A percentile compares a stretch with the other conserved stretches of the same genome.
Conservation (phyloP, 2,329 filamentous ascomycete species). For the Paecilomyces niveus region DNA sequence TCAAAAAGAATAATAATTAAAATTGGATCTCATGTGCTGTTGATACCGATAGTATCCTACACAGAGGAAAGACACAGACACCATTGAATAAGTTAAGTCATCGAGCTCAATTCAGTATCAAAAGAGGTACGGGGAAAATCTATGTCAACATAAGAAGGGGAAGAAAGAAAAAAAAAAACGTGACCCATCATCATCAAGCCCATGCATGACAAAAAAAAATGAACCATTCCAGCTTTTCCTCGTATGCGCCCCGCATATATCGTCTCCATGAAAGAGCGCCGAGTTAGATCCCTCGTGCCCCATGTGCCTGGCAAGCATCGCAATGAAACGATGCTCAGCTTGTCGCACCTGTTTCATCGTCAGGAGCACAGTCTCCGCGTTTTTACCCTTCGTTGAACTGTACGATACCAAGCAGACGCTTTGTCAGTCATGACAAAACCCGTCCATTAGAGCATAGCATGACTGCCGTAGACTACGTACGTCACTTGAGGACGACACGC, state of each 20-base stretch:
- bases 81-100: not conserved
- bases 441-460: not conserved
- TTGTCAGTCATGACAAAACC: not conserved
- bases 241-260: not conserved
- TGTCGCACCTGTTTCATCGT: not conserved
- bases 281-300: not conserved
- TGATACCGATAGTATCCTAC: no score
- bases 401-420: not conserved
- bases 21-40: no score
- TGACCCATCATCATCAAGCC: not conserved
- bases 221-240: not conserved
- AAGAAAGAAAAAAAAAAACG: not conserved
- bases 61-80: not conserved
- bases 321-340: not conserved
- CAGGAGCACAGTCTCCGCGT: not conserved
- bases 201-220: not conserved
- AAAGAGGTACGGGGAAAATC: not conserved
- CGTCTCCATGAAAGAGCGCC: not conserved
- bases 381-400: not conserved
- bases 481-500: not conserved
- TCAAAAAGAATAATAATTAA: no score
- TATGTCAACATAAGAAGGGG: not conserved
- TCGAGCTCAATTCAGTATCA: not conserved
- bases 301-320: not conserved
- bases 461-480: not conserved